A percentile compares a stretch with the other conserved stretches of the same genome.
Conservation (phyloP, 306 rosid species). For the Mucuna pruriens region DNA sequence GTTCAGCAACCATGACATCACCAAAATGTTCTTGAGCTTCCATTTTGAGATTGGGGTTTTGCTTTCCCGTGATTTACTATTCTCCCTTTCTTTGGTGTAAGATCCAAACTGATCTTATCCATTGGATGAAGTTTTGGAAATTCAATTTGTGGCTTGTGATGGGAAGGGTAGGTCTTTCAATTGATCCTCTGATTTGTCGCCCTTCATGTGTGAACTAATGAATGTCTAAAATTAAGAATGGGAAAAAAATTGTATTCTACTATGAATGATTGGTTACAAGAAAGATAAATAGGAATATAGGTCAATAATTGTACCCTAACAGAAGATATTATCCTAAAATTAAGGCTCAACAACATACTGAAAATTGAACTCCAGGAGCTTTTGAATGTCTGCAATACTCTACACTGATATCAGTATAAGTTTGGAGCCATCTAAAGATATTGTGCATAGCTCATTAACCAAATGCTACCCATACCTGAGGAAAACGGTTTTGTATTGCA, state of each 20-base stretch:
- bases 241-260: too few relatives aligned
- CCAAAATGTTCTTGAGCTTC: too few relatives aligned
- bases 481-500: neutral
- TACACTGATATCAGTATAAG: neutral
- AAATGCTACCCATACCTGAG: neutral
- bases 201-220: too few relatives aligned
- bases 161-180: too few relatives aligned
- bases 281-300: neutral
- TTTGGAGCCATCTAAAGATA: neutral
- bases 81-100: neutral
- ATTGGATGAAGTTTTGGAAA: neutral
- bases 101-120: neutral
- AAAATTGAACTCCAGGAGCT: conserved; percentile 4
- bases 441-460: neutral
- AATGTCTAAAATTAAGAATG: too few relatives aligned
- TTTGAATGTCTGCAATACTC: neutral
- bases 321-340: neutral
- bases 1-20: too few relatives aligned
- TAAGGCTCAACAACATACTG: neutral
- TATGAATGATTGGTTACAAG: neutral
- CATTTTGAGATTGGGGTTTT: too few relatives aligned
- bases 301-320: neutral
- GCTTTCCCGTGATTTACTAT: too few relatives aligned
- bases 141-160: neutral
- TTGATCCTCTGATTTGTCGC: too few relatives aligned